Evolutionary conservation across 345 rosid genomes (phyloP).

Genomic region (Turritis glabra): DNA sequence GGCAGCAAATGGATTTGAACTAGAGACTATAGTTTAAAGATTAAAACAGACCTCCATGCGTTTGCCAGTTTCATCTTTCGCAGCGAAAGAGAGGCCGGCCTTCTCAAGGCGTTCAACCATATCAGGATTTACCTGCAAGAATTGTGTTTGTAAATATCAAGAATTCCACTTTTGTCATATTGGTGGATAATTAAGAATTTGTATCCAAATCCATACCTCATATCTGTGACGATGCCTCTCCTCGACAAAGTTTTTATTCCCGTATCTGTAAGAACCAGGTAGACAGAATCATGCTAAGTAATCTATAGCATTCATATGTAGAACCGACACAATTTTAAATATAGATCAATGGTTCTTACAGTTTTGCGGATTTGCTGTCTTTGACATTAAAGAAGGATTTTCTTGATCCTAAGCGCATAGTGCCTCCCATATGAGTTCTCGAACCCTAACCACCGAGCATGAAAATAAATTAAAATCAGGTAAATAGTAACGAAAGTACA

Average conservation of each 20-base stretch:
- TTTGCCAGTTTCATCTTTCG: conserved; percentile 81
- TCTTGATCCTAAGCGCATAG: conserved; percentile 96
- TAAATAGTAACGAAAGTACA: background rate
- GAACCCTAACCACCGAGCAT: conserved; percentile 63
- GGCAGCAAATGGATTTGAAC: background rate
- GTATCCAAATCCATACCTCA: conserved; percentile 55
- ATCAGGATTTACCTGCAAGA: conserved; percentile 80
- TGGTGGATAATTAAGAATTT: background rate
- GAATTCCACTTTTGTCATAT: background rate
- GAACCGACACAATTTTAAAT: background rate
- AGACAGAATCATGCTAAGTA: background rate
- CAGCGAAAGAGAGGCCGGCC: conserved; percentile 83
- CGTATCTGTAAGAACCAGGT: conserved; percentile 53
- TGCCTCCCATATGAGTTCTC: conserved; percentile 93
- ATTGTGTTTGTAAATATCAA: conserved; percentile 4
- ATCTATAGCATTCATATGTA: background rate
- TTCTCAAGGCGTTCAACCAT: conserved; percentile 72
- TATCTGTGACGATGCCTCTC: conserved; percentile 98
- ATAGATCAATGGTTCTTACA: conserved; percentile 51
- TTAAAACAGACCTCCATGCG: conserved; percentile 80
- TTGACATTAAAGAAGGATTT: conserved; percentile 59
- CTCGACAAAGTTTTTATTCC: conserved; percentile 59
- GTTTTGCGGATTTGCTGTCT: conserved; percentile 75
- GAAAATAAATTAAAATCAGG: background rate
- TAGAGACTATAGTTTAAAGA: background rate